Evolutionary conservation across 108 stramenopile genomes (phyloP), one percentile per base, ranked within the genome.

Genomic region (Conticribra weissflogii): DNA sequence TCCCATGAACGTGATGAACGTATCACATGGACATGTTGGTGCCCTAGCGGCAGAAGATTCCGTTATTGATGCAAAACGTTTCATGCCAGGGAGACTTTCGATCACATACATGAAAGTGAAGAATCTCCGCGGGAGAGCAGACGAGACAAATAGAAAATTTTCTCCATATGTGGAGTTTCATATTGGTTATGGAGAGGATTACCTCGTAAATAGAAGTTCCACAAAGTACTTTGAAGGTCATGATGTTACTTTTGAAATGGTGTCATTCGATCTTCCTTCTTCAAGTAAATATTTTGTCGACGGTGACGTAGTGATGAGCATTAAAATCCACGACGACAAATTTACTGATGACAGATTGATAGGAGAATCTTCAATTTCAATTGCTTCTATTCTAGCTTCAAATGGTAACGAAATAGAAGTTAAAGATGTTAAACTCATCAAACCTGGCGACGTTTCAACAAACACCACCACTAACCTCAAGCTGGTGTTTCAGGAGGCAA

Each of bases 401-500:
- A 63, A 19, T 23, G 22, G 31, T 17, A 51, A 66, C 5, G 36
- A 41, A 41, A 41, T 12, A 41, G 3, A 41, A 55, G 28, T 16
- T 0, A 51, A 49, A 49, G 23, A 47, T 8, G 54, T 84, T 23
- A 44, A 67, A 8, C 23, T 80, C 12, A 9, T 70, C 8, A 71
- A 49, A 18, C 69, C 80, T 7, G 50, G 70, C 3, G 74, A 75
- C 18, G 36, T 59, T n/a, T 48, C 58, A 1, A 59, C 66, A 50
- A 68, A 79, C 48, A 58, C 68, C 30, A 41, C 41, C 16, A 28
- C 81, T 12, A 49, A 65, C 45, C 33, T 89, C 9, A 54, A 87
- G 32, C 64, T 93, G 17, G 22, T 16, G 18, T 93, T 91, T 59
- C 56, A 87, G 25, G 63, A 79, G 21, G 90, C 88, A 4, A 71